phyloP scores from a whole-genome alignment of 345 rosid species.

The Punica granatum region DNA sequence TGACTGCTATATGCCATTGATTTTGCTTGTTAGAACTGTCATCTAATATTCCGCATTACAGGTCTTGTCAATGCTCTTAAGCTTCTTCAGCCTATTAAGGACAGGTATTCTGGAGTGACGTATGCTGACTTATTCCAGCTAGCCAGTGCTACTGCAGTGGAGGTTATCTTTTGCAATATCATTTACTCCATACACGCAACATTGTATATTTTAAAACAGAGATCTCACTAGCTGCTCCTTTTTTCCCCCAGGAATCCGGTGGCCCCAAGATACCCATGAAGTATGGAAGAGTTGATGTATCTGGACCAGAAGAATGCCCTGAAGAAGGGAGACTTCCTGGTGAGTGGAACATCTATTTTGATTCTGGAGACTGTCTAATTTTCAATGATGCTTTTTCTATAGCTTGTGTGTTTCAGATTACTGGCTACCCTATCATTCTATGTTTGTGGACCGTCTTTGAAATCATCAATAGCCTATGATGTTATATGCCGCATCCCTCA shows the following conservation, averaged over 20 bases:
- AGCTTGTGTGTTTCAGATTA: not conserved
- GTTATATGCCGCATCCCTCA: not conserved
- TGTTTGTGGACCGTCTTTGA: too few species aligned
- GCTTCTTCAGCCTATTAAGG: conserved; percentile 75
- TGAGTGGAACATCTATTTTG: conserved; percentile 24
- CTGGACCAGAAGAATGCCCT: conserved; percentile 71
- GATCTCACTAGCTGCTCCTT: not conserved
- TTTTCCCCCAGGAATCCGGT: conserved; percentile 71
- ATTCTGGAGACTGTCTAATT: not conserved
- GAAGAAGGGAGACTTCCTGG: conserved; percentile 99
- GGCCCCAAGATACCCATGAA: conserved; percentile 92
- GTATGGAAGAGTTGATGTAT: conserved; percentile 85
- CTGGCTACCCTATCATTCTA: not conserved
- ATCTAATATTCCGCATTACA: conserved; percentile 24
- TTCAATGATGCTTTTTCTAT: too few species aligned
- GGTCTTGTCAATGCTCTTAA: conserved; percentile 83
- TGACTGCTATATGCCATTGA: conserved; percentile 1
- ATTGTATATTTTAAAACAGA: not conserved
- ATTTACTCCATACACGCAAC: not conserved
- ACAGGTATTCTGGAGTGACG: conserved; percentile 65
- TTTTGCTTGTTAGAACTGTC: not conserved
- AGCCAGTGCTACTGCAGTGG: conserved; percentile 89
- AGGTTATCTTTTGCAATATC: conserved; percentile 38
- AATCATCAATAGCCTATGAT: not conserved
- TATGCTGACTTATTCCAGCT: conserved; percentile 94